Evolutionary conservation across 805 yeast species (phyloP).

Genomic region (Hanseniaspora taiwanica): DNA sequence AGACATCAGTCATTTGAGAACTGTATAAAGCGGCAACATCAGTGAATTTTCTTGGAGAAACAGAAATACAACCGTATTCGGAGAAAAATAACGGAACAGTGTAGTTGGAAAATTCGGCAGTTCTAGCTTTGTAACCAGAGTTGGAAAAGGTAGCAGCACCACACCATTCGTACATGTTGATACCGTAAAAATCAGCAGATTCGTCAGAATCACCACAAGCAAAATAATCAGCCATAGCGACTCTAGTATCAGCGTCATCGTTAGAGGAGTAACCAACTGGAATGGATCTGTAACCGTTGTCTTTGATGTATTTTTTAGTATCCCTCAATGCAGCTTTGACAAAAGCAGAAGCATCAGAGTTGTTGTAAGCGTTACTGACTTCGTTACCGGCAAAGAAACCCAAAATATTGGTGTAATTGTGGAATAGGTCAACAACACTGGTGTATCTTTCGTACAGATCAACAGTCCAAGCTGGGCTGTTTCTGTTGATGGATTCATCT

Average conservation of each 20-base stretch:
- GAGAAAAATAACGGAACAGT: conserved; percentile 68
- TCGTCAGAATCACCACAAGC: conserved; percentile 56
- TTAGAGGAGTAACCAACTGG: conserved; percentile 79
- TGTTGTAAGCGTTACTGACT: conserved; percentile 53
- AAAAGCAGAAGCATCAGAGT: conserved; percentile 66
- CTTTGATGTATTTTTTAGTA: conserved; percentile 51
- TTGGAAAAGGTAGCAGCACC: conserved; percentile 42
- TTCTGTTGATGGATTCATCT: conserved; percentile 45
- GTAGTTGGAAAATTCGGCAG: conserved; percentile 48
- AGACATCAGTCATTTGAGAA: conserved; percentile 60
- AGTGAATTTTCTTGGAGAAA: conserved; percentile 55
- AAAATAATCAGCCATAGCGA: conserved; percentile 57
- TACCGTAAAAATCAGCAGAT: conserved; percentile 73
- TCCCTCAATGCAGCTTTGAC: conserved; percentile 80
- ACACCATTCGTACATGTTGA: conserved; percentile 87
- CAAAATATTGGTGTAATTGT: conserved; percentile 54
- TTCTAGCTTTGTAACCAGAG: conserved; percentile 58
- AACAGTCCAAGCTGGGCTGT: conserved; percentile 48
- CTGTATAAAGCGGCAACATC: conserved; percentile 58
- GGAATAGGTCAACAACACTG: conserved; percentile 53
- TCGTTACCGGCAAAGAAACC: conserved; percentile 86
- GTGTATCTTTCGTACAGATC: conserved; percentile 56
- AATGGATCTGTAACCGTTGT: conserved; percentile 47
- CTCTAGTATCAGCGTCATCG: conserved; percentile 58
- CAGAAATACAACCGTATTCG: conserved; percentile 70